Evolutionary conservation across 257 asterid genomes (phyloP).

Genomic region (Gentiana dahurica): DNA sequence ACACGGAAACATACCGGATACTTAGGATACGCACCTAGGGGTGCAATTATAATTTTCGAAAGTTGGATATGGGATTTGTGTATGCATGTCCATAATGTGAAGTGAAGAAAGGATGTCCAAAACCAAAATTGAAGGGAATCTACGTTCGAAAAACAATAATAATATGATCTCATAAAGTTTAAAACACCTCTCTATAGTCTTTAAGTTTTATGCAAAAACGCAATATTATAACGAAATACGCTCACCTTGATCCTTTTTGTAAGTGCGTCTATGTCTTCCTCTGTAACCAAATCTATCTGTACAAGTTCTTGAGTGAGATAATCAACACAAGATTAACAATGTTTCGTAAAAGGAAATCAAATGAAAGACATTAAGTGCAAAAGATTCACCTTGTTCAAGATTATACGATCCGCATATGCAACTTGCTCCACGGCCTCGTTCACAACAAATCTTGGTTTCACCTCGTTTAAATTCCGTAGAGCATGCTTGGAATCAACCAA

Average conservation of each 20-base stretch:
- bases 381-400: slow-evolving; percentile 55
- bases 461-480: slow-evolving; percentile 65
- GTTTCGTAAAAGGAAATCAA: neutral
- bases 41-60: too few relatives aligned
- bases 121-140: too few relatives aligned
- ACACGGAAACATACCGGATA: too few relatives aligned
- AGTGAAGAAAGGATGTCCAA: too few relatives aligned
- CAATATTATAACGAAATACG: neutral
- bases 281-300: slow-evolving; percentile 78
- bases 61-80: too few relatives aligned
- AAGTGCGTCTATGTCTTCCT: slow-evolving; percentile 59
- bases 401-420: slow-evolving; percentile 94
- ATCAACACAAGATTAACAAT: neutral
- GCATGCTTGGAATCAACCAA: slow-evolving; percentile 80
- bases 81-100: too few relatives aligned
- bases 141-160: too few relatives aligned
- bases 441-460: slow-evolving; percentile 93
- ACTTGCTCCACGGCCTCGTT: slow-evolving; percentile 96
- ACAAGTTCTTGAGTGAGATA: slow-evolving; percentile 20
- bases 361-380: slow-evolving; percentile 1
- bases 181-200: neutral
- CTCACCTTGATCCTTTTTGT: slow-evolving; percentile 60
- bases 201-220: neutral
- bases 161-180: too few relatives aligned
- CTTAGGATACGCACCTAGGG: too few relatives aligned